These are phyloP conservation scores for Entomortierella lignicola DNA, from an alignment of 192 early-diverging fungal genomes.

Conservation along the genomic window DNA sequence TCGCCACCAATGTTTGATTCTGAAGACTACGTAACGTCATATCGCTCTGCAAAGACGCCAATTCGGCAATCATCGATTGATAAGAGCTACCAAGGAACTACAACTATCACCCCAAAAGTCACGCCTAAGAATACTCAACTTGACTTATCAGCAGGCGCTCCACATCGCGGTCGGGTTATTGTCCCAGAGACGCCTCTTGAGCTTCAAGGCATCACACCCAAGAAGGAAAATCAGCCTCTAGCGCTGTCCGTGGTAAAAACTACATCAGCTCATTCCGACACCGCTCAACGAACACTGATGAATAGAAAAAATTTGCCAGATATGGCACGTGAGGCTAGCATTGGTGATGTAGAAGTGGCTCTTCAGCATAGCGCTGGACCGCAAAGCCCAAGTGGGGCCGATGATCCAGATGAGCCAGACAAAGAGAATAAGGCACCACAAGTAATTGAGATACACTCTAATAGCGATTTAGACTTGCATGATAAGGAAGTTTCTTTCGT, in stretches of 20 bases:
- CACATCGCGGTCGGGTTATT: neutral
- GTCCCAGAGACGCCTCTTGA: constrained; percentile 31
- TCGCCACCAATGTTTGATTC: constrained; percentile 49
- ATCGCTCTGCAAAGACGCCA: neutral
- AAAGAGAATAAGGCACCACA: constrained; percentile 17
- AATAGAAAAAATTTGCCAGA: neutral
- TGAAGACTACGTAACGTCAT: neutral
- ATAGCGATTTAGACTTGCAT: neutral
- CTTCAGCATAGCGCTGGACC: neutral
- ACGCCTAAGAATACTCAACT: neutral
- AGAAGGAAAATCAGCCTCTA: neutral
- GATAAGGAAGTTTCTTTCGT: neutral
- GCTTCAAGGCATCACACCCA: constrained; percentile 13
- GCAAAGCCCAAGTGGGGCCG: neutral
- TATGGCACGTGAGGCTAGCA: neutral
- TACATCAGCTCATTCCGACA: neutral
- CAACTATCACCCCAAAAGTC: neutral
- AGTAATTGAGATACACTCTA: neutral
- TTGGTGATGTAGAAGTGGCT: neutral
- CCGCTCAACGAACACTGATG: neutral
- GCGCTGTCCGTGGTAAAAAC: neutral
- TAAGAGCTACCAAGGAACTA: no score
- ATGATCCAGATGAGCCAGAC: neutral
- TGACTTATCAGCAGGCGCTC: neutral
- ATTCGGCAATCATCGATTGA: no score